These are phyloP conservation scores for Beauveria brongniartii DNA, from an alignment of 2,329 filamentous ascomycete genomes.

Conservation along the genomic window DNA sequence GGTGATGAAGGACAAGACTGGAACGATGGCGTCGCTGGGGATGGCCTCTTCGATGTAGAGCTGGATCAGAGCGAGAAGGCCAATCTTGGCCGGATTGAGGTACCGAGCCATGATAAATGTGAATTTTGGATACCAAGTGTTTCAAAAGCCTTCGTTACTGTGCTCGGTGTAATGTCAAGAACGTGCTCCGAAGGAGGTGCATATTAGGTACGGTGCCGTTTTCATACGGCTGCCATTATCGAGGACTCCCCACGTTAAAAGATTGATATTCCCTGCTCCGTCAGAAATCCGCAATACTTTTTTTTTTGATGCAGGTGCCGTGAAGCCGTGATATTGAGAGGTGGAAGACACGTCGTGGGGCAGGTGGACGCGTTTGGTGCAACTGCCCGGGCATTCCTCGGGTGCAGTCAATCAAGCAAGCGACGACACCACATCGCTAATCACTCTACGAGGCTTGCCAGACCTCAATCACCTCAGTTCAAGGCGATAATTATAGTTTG, in stretches of 20 bases:
- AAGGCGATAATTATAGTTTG: neutral
- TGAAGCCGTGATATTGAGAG: neutral
- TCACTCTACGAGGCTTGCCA: neutral
- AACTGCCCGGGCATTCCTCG: constrained; percentile 12
- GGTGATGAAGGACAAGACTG: constrained; percentile 72
- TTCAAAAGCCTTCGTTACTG: neutral
- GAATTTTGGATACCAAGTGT: neutral
- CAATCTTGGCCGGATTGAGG: constrained; percentile 82
- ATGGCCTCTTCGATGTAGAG: constrained; percentile 69
- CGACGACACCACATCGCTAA: neutral
- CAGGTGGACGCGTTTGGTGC: constrained; percentile 8
- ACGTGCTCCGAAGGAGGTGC: neutral
- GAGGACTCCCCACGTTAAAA: no score
- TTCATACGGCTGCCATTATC: neutral
- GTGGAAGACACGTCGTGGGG: constrained; percentile 8
- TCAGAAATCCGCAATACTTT: neutral
- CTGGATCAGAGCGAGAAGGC: constrained; percentile 70
- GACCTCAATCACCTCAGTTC: neutral
- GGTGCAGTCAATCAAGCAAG: neutral
- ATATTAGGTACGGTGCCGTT: neutral
- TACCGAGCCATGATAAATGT: constrained; percentile 62
- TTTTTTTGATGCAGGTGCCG: neutral
- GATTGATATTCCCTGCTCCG: neutral
- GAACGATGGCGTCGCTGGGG: constrained; percentile 61
- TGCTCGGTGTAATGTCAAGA: neutral